A percentile compares a stretch with the other conserved stretches of the same genome.
These are phyloP conservation scores for Cadophora luteo-olivacea DNA, from an alignment of 2,329 filamentous ascomycete genomes.

Conservation along the genomic window DNA sequence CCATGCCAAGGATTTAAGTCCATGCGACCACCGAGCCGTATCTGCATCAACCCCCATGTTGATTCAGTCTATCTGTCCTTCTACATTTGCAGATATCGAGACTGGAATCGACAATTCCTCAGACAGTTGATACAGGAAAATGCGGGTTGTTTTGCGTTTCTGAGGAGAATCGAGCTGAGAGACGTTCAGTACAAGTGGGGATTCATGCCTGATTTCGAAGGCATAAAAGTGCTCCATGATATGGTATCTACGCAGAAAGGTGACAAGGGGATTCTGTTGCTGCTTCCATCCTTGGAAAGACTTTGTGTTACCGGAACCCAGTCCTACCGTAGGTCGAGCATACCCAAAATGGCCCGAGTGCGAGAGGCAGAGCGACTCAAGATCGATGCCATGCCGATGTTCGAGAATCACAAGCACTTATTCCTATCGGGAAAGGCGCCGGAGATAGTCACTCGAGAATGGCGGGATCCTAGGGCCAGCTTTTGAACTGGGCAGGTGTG, in stretches of 20 bases:
- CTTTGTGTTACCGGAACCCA: too few species aligned
- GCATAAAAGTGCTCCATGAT: neutral
- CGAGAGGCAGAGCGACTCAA: neutral
- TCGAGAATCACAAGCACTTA: neutral
- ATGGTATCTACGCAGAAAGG: neutral
- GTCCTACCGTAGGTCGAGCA: neutral
- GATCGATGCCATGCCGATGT: neutral
- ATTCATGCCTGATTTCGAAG: neutral
- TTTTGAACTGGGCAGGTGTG: neutral
- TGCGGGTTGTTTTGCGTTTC: neutral
- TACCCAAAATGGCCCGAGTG: neutral
- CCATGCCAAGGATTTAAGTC: neutral
- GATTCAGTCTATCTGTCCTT: neutral
- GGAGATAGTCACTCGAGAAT: neutral
- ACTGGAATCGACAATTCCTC: neutral
- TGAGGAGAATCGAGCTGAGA: neutral
- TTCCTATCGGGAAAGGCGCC: neutral
- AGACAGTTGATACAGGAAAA: neutral
- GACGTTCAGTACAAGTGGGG: neutral
- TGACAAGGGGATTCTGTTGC: neutral
- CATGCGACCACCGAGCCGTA: neutral
- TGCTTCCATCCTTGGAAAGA: neutral
- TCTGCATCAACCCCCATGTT: neutral
- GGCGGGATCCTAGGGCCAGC: neutral
- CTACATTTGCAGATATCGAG: neutral